These are phyloP conservation scores for Teratosphaeria nubilosa DNA, from an alignment of 2,329 filamentous ascomycete species.

Conservation along the genomic window DNA sequence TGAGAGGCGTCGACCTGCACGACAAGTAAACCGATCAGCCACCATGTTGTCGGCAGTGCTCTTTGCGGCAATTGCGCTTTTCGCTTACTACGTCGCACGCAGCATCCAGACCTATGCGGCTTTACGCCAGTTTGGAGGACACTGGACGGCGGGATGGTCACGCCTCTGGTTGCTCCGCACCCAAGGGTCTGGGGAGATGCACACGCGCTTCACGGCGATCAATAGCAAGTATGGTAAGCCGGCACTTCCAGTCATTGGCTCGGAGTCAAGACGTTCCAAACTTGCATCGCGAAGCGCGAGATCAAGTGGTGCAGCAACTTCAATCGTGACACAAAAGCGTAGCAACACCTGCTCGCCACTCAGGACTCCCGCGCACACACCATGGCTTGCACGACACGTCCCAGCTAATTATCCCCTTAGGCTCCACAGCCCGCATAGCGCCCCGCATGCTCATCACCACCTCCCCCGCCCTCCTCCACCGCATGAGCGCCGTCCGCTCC, in stretches of 20 bases:
- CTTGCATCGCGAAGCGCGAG: too few species aligned
- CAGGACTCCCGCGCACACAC: too few species aligned
- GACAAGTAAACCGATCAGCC: constrained; percentile 9
- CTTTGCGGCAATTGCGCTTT: constrained; percentile 12
- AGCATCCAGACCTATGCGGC: constrained; percentile 22
- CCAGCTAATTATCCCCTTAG: constrained; percentile 11
- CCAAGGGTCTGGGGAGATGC: constrained; percentile 28
- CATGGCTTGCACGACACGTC: background rate
- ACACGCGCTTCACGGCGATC: constrained; percentile 27
- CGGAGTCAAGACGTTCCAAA: too few species aligned
- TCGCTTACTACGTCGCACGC: constrained; percentile 15
- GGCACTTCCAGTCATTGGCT: too few species aligned
- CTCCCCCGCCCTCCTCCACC: constrained; percentile 27
- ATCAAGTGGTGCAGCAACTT: too few species aligned
- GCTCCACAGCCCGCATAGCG: constrained; percentile 29
- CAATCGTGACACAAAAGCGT: too few species aligned
- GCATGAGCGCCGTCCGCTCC: constrained; percentile 30
- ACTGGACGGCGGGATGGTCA: constrained; percentile 29
- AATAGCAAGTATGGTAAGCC: constrained; percentile 28
- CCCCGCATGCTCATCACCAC: constrained; percentile 28
- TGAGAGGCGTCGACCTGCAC: constrained; percentile 10
- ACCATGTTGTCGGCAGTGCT: background rate
- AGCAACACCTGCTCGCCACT: too few species aligned
- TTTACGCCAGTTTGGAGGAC: constrained; percentile 28
- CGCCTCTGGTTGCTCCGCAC: constrained; percentile 29